phyloP scores from a whole-genome alignment of 2,329 filamentous ascomycete genomes.

The Exophiala calicioides region DNA sequence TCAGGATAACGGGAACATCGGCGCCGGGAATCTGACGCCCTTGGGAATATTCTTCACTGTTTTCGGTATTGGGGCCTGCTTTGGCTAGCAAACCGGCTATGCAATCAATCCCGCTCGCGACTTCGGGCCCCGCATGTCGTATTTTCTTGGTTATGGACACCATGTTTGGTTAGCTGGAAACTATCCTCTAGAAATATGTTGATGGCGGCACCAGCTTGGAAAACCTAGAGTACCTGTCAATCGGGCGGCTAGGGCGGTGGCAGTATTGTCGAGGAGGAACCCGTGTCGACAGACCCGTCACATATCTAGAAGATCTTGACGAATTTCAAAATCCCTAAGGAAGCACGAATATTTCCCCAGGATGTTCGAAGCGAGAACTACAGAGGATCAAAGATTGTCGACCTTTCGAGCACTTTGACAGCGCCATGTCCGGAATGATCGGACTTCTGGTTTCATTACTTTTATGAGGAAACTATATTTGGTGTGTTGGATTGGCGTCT shows the following conservation, averaged over 20 bases:
- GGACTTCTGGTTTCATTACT: slow-evolving; percentile 3
- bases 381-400: slow-evolving; percentile 18
- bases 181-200: too few relatives aligned
- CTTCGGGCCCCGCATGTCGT: slow-evolving; percentile 67
- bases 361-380: slow-evolving; percentile 10
- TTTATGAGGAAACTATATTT: neutral
- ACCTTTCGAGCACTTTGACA: slow-evolving; percentile 18
- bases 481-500: slow-evolving; percentile 10
- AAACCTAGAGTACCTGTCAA: too few relatives aligned
- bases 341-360: slow-evolving; percentile 3
- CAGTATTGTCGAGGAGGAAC: too few relatives aligned
- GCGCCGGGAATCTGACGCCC: slow-evolving; percentile 60
- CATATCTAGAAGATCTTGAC: slow-evolving; percentile 1
- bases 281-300: slow-evolving; percentile 1
- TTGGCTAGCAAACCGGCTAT: slow-evolving; percentile 76
- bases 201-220: too few relatives aligned
- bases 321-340: slow-evolving; percentile 9
- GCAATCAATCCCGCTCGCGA: slow-evolving; percentile 74
- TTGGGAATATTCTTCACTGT: slow-evolving; percentile 70
- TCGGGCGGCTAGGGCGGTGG: too few relatives aligned
- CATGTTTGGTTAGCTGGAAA: too few relatives aligned
- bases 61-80: slow-evolving; percentile 71
- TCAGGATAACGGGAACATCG: slow-evolving; percentile 51
- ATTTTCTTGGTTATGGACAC: slow-evolving; percentile 66
- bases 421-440: slow-evolving; percentile 10